phyloP scores from a whole-genome alignment of 139 green algal genomes.

The Closterium sp. region DNA sequence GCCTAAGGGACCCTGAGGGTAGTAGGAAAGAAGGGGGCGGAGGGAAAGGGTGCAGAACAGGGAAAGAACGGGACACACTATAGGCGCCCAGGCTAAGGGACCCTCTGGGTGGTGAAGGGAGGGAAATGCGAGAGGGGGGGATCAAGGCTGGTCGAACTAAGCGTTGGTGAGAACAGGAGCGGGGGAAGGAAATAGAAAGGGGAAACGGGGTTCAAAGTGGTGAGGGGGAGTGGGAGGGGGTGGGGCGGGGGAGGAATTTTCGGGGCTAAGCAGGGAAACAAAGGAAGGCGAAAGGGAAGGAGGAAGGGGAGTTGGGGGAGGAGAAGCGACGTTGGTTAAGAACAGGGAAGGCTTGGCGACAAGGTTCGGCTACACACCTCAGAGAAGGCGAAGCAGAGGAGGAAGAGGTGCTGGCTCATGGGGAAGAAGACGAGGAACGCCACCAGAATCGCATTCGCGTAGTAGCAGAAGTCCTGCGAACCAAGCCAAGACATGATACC shows the following conservation, averaged over 20 bases:
- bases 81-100: conserved; percentile 29
- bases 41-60: too few species aligned
- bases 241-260: conserved; percentile 38
- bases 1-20: conserved; percentile 22
- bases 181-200: neutral
- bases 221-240: conserved; percentile 34
- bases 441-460: conserved; percentile 47
- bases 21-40: neutral
- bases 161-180: too few species aligned
- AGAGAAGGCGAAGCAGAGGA: conserved; percentile 48
- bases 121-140: too few species aligned
- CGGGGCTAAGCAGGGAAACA: neutral
- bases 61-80: conserved; percentile 15
- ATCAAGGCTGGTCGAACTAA: too few species aligned
- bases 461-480: conserved; percentile 51
- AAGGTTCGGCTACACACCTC: conserved; percentile 26
- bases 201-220: neutral
- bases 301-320: neutral
- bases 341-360: neutral
- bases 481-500: neutral
- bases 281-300: neutral
- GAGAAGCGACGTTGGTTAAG: neutral
- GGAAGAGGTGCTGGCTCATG: conserved; percentile 40
- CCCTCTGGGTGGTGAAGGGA: neutral
- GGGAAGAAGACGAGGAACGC: conserved; percentile 32